These are phyloP conservation scores for Rhodotorula babjevae DNA, from an alignment of 768 basidiomycete genomes.

Conservation along the genomic window DNA sequence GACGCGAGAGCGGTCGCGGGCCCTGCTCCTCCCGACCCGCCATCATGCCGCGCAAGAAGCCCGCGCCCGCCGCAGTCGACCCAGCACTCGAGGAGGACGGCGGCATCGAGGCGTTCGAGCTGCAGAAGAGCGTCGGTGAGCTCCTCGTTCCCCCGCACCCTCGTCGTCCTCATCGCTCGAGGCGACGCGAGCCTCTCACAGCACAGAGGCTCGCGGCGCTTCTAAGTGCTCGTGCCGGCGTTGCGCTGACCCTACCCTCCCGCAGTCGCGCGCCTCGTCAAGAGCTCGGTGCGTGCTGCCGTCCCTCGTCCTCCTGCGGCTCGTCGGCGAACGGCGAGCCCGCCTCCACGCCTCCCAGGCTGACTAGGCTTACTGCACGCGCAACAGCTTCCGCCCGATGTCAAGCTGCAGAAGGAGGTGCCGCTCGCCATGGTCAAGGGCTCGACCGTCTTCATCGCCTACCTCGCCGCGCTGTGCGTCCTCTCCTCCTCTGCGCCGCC, in stretches of 20 bases:
- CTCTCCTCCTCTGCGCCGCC: neutral
- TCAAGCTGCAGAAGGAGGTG: slow-evolving; percentile 85
- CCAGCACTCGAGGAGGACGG: slow-evolving; percentile 55
- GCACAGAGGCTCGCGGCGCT: neutral
- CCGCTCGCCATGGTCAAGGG: slow-evolving; percentile 77
- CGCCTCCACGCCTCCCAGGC: neutral
- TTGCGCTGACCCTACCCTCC: neutral
- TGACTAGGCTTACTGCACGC: slow-evolving; percentile 3
- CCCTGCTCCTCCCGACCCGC: neutral
- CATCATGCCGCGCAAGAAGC: slow-evolving; percentile 17
- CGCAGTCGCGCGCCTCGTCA: slow-evolving; percentile 22
- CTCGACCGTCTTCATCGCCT: slow-evolving; percentile 92
- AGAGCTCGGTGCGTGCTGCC: slow-evolving; percentile 2
- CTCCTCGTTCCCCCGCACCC: neutral
- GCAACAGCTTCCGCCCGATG: slow-evolving; percentile 69
- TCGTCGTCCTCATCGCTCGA: neutral
- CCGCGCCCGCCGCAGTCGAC: neutral
- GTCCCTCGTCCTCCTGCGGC: neutral
- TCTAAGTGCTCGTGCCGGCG: too few species aligned
- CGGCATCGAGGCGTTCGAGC: slow-evolving; percentile 82
- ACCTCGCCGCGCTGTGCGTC: slow-evolving; percentile 62
- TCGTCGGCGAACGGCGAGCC: neutral
- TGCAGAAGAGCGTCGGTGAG: slow-evolving; percentile 75
- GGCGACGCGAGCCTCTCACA: neutral
- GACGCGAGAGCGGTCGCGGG: too few species aligned